Base-by-base conservation (phyloP, 495 filamentous ascomycete genomes). In the Tuber calosporum region DNA sequence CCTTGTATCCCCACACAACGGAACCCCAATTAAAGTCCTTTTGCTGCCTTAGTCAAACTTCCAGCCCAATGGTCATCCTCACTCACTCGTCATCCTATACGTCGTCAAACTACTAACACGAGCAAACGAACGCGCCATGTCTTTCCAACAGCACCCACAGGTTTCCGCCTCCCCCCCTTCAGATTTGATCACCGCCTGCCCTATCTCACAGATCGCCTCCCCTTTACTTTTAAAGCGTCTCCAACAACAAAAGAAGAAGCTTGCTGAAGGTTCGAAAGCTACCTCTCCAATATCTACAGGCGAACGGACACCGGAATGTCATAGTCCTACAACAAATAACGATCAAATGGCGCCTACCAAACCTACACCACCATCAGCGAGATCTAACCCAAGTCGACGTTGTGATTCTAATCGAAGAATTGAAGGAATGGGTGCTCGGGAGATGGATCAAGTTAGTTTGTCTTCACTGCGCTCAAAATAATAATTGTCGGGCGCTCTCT, bases 201-300 rank as follows among this genome's bases (percentile, higher is more conserved):
- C 48, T 58, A 58, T 58, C 26, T 58, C 48, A 4, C 48, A 58
- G 15, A 69, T 72, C 43, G 62, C 75, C 53, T 78, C 76, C 22
- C 70, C 76, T 19, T 71, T 78, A 30, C 76, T 78, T 45, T 48
- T 77, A 69, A 78, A 77, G 75, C 76, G 76, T 70, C 75, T 78
- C 41, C 74, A 78, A 17, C 74, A 78, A 22, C 76, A 78, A n/a
- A 78, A 77, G 39, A 77, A 78, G 67, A 69, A 73, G 67, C 70
- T 78, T 11, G 68, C 74, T 40, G 67, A 76, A 70, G 71, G n/a
- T 15, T 58, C 48, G 48, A 58, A 58, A 30, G 9, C n/a, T 58
- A 15, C 48, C 48, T 58, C 48, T 22, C 48, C 48, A n/a, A 58
- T 15, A 58, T 58, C 48, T 30, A 58, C 48, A 30, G n/a, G 48